Percentiles rank a stretch among this genome's conserved stretches.
These are phyloP conservation scores for Plasmodium reichenowi DNA, from an alignment of 169 alveolate species.

Conservation along the genomic window DNA sequence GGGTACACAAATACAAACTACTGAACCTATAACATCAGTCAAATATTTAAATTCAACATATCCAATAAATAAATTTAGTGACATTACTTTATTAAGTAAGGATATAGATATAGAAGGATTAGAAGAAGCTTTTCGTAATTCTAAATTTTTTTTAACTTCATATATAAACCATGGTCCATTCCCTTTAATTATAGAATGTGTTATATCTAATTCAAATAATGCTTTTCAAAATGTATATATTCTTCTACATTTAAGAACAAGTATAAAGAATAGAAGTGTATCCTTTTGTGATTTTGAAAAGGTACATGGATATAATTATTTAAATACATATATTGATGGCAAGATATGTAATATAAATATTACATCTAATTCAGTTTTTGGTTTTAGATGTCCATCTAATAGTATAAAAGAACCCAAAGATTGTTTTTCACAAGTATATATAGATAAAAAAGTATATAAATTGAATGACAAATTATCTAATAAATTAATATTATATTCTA, in stretches of 20 bases:
- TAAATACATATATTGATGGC: conserved; percentile 27
- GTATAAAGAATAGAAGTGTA: conserved; percentile 3
- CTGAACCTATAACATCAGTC: conserved; percentile 14
- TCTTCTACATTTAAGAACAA: conserved; percentile 19
- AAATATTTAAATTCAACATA: conserved; percentile 16
- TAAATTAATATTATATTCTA: conserved; percentile 32
- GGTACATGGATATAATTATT: conserved; percentile 10
- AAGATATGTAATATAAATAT: conserved; percentile 24
- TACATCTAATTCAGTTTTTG: conserved; percentile 20
- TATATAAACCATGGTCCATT: conserved; percentile 55
- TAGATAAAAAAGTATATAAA: background rate
- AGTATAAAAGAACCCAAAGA: conserved; percentile 35
- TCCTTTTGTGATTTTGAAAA: conserved; percentile 52
- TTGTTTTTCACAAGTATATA: conserved; percentile 37
- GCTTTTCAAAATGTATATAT: conserved; percentile 14
- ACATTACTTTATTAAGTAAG: conserved; percentile 13
- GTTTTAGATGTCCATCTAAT: conserved; percentile 44
- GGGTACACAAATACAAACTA: background rate
- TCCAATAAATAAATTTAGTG: conserved; percentile 12
- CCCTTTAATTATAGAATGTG: conserved; percentile 45
- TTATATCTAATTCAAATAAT: background rate
- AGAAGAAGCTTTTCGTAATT: conserved; percentile 13
- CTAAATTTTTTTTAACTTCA: conserved; percentile 30
- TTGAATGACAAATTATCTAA: background rate
- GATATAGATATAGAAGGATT: conserved; percentile 25